Conservation (phyloP, 768 basidiomycete genomes). For the Hypholoma fasciculare region DNA sequence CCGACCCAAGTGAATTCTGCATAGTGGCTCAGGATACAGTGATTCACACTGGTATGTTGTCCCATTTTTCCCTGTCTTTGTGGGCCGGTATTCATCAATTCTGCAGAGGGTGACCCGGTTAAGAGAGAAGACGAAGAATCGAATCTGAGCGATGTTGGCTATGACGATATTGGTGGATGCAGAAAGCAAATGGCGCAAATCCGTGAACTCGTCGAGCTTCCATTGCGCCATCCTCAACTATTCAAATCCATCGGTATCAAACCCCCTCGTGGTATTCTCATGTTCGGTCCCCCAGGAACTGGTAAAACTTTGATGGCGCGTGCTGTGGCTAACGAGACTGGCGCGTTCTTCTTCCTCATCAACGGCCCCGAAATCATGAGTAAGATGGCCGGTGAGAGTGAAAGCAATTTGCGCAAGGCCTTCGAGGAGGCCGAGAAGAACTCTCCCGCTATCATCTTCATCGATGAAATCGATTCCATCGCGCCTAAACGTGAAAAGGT, state of each 20-base stretch:
- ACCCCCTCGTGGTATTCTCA: constrained; percentile 96
- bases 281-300: constrained; percentile 98
- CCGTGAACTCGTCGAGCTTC: constrained; percentile 97
- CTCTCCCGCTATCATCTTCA: constrained; percentile 99
- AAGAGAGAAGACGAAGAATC: constrained; percentile 99
- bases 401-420: constrained; percentile 96
- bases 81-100: constrained; percentile 13
- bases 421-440: constrained; percentile 99
- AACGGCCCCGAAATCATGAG: constrained; percentile 99
- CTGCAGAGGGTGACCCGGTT: constrained; percentile 92
- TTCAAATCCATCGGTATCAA: constrained; percentile 99
- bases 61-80: background rate
- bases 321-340: constrained; percentile 99
- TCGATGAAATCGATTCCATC: constrained; percentile 99
- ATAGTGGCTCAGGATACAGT: constrained; percentile 99
- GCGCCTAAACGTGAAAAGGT: constrained; percentile 99
- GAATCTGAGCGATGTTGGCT: constrained; percentile 95
- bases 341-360: constrained; percentile 99
- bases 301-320: constrained; percentile 99
- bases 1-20: constrained; percentile 96
- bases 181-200: constrained; percentile 99
- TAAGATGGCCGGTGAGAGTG: constrained; percentile 99
- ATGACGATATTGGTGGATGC: constrained; percentile 99
- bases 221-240: constrained; percentile 96
- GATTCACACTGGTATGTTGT: constrained; percentile 73